A percentile compares a stretch with the other conserved stretches of the same genome.
phyloP scores from a whole-genome alignment of 805 yeast genomes.

The Suhomyces sp. region DNA sequence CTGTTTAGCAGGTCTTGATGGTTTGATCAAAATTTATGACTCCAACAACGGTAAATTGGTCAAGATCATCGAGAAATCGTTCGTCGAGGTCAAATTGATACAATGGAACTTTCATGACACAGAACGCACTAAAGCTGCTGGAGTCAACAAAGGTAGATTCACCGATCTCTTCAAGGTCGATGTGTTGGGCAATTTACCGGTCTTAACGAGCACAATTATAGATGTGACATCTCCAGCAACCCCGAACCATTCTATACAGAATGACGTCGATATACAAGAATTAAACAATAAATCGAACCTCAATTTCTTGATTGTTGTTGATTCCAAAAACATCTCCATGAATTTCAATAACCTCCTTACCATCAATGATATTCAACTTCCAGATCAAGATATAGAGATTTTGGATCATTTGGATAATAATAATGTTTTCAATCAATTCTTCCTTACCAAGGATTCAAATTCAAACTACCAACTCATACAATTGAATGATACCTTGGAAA shows the following conservation, averaged over 20 bases:
- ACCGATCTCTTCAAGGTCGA: constrained; percentile 28
- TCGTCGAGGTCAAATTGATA: constrained; percentile 18
- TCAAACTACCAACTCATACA: constrained; percentile 12
- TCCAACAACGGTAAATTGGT: constrained; percentile 47
- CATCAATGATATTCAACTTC: constrained; percentile 24
- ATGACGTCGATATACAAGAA: constrained; percentile 11
- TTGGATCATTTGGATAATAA: constrained; percentile 21
- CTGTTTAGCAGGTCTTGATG: constrained; percentile 46
- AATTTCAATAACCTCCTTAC: constrained; percentile 34
- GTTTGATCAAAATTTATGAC: constrained; percentile 43
- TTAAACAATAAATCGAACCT: constrained; percentile 10
- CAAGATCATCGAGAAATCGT: constrained; percentile 17
- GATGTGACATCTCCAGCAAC: constrained; percentile 10
- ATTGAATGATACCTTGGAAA: constrained; percentile 14
- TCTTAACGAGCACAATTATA: constrained; percentile 26
- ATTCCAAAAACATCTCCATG: constrained; percentile 22
- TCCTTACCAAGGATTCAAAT: constrained; percentile 18
- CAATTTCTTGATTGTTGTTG: constrained; percentile 28
- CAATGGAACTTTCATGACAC: constrained; percentile 16
- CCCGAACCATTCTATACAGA: constrained; percentile 2
- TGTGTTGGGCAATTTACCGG: constrained; percentile 35
- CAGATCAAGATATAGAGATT: constrained; percentile 11
- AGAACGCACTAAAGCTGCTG: neutral
- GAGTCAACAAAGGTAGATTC: too few species aligned
- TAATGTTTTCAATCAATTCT: constrained; percentile 28